phyloP scores from a whole-genome alignment of 2,329 filamentous ascomycete genomes.

The Penicillium sp. region DNA sequence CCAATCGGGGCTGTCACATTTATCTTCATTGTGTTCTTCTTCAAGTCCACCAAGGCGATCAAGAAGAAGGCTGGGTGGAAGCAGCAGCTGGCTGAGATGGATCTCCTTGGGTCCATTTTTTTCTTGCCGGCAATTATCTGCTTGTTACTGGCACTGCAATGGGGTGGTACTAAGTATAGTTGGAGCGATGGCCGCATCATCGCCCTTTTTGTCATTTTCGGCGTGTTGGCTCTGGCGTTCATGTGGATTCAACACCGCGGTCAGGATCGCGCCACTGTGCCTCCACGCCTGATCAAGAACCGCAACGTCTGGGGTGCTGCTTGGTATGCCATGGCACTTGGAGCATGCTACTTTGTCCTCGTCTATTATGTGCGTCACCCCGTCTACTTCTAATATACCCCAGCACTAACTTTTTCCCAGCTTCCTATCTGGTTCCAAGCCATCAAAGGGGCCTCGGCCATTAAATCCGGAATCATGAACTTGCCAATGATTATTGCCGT shows the following conservation, averaged over 20 bases:
- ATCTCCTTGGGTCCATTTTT: constrained; percentile 45
- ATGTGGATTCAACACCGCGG: constrained; percentile 37
- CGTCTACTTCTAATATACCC: not conserved
- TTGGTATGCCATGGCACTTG: constrained; percentile 43
- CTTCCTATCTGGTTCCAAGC: constrained; percentile 49
- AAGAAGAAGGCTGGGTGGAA: constrained; percentile 24
- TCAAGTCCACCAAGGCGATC: constrained; percentile 28
- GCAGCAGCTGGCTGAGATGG: constrained; percentile 36
- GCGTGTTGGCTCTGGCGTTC: constrained; percentile 49
- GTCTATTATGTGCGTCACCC: constrained; percentile 43
- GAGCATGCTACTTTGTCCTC: constrained; percentile 45
- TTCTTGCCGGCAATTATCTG: constrained; percentile 49
- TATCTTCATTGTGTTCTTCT: constrained; percentile 34
- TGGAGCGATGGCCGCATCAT: constrained; percentile 50
- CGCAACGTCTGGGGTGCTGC: constrained; percentile 45
- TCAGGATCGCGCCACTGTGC: constrained; percentile 46
- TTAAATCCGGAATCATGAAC: constrained; percentile 41
- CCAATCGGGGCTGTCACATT: constrained; percentile 36
- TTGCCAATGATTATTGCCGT: constrained; percentile 36
- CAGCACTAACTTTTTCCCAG: constrained; percentile 9
- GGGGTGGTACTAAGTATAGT: constrained; percentile 45
- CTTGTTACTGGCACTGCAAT: constrained; percentile 52
- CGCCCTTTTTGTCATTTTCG: constrained; percentile 52
- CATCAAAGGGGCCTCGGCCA: constrained; percentile 35
- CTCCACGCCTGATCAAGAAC: constrained; percentile 46